Evolutionary conservation across 2,329 filamentous ascomycete species (phyloP), one percentile per base, ranked within the genome.

Genomic region (Verticillium nubilum): DNA sequence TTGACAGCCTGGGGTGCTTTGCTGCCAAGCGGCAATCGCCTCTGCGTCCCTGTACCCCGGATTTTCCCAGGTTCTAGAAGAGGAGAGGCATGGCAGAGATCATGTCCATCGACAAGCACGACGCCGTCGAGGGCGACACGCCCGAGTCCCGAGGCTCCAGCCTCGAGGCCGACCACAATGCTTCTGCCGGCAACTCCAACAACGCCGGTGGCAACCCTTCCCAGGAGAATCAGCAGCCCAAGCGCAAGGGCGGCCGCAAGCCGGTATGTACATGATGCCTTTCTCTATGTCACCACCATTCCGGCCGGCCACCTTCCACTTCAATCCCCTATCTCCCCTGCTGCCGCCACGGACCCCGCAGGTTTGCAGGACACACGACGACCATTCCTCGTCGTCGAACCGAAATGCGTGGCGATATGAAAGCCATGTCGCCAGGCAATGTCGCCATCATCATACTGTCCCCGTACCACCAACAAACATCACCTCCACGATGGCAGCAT

Each of bases 231-330:
- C 83, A 84, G 70, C 85, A 86, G 63, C 92, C 93, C 72, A 99
- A 99, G 82, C 87, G 95, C 71, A 99, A 99, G 81, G 95, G 95
- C 70, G 95, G 95, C 63, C 88, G 95, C 71, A 99, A 98, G 80
- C 95, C 95, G 71, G 95, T 98, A 87, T 75, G 83, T 97, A 53
- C 47, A 53, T 56, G 47, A 33, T 27, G 59, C 59, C 57, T 42
- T 33, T 47, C 42, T 15, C 63, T 58, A 13, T 56, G 37, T 26
- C n/a, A 61, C 25, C 15, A 25, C 52, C 26, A 26, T 56, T 61
- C 67, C 97, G 93, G 97, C 99, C 99, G 82, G 95, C 95, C 58
- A 99, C 95, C 35, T 98, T 12, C 19, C 42, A 23, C 19, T 12
- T 10, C 42, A 25, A 4, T 12, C 25, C 42, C n/a, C 42, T 7